Conservation (phyloP, 495 filamentous ascomycete genomes). For the Diplogelasinospora grovesii region DNA sequence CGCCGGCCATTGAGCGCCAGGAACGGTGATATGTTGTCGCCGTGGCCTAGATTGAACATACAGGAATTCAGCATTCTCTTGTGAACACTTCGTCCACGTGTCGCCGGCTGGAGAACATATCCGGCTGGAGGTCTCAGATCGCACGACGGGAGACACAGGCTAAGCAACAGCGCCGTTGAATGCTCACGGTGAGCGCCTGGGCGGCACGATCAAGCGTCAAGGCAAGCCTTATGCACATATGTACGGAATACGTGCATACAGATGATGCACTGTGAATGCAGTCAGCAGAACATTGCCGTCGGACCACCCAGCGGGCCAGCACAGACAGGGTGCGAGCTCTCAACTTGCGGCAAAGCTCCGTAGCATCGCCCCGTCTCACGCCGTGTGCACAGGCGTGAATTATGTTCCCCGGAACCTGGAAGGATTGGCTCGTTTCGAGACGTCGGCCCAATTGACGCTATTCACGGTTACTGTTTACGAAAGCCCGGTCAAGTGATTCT, state of each 20-base stretch:
- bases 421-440: too few relatives aligned
- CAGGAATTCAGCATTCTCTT: constrained; percentile 9
- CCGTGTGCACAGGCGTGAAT: too few relatives aligned
- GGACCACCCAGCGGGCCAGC: neutral
- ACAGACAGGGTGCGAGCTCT: constrained; percentile 8
- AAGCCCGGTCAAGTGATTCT: too few relatives aligned
- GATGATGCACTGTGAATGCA: too few relatives aligned
- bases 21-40: constrained; percentile 6
- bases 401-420: too few relatives aligned
- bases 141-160: neutral
- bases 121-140: constrained; percentile 12
- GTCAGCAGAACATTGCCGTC: neutral
- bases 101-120: constrained; percentile 1
- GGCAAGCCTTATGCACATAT: neutral
- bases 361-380: too few relatives aligned
- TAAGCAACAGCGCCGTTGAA: constrained; percentile 9
- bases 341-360: too few relatives aligned
- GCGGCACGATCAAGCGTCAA: neutral
- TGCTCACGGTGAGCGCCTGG: neutral
- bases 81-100: constrained; percentile 16
- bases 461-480: too few relatives aligned
- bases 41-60: neutral
- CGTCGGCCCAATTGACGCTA: too few relatives aligned
- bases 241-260: too few relatives aligned
- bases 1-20: constrained; percentile 6